Base-by-base conservation (phyloP, 225 moss, liverwort and hornwort genomes). In the Bryoerythrophyllum caledonicum region DNA sequence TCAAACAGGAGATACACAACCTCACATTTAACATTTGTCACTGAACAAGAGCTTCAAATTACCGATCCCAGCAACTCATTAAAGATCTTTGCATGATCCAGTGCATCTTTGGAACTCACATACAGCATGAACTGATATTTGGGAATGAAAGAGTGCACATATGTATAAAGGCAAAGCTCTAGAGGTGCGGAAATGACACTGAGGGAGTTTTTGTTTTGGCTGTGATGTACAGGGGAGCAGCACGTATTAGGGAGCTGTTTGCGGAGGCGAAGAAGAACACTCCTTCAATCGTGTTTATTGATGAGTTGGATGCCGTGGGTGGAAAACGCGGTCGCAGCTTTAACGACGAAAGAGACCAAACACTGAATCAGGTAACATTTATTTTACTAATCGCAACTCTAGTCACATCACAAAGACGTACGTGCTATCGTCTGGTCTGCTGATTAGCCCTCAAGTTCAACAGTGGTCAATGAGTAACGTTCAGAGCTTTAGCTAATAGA, bases 281-380 rank as follows among this genome's bases (percentile, higher is more conserved):
- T 17, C 96, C 96, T 28, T 90, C 92, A 13, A 92, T 96, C 75
- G 92, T 94, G 27, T 96, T 96, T 64, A 94, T 94, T 65, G 94
- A 96, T 86, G 96, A 96, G 67, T 75, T 96, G 57, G 96, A 96
- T 76, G 96, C 94, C 27, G 94, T 94, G 8, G 94, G 96, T 68
- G 96, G 94, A 74, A 88, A 88, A 32, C 92, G 96, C n/a, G 96
- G 94, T 20, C 85, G 94, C 52, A 96, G 96, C 70, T 90, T 91
- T 70, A 96, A 94, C n/a, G 94, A 96, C 74, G 94, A 94, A 78
- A 86, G 96, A 78, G 94, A 96, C 78, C 94, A 94, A 82, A 96
- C 96, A 10, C 81, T 96, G 63, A 96, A 94, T 79, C 96, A 91
- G 82, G 86, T 89, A 75, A 19, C 30, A 41, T 15, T 10, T 6